phyloP scores from a whole-genome alignment of 2,329 filamentous ascomycete species.

The Calonectria pauciramosa region DNA sequence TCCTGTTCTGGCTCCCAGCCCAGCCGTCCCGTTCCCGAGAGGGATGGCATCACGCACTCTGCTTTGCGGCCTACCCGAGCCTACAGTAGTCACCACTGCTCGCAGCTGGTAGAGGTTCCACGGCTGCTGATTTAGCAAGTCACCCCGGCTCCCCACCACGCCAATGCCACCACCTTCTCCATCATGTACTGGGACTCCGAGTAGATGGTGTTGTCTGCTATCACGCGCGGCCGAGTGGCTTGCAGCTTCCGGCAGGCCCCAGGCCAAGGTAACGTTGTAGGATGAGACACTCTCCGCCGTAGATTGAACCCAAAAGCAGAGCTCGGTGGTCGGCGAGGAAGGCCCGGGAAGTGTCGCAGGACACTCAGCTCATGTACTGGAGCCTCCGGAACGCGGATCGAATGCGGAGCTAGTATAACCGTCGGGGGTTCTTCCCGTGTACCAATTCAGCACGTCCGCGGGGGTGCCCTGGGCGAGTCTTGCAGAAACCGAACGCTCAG shows the following conservation, averaged over 20 bases:
- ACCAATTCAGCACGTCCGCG: conserved; percentile 5
- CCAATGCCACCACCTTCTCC: conserved; percentile 23
- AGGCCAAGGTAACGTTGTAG: conserved; percentile 17
- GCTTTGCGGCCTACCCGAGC: conserved; percentile 5
- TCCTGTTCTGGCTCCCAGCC: neutral
- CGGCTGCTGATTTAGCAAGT: conserved; percentile 16
- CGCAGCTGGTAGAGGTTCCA: conserved; percentile 18
- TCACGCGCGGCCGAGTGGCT: conserved; percentile 14
- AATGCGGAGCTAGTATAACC: conserved; percentile 30
- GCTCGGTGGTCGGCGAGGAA: conserved; percentile 21
- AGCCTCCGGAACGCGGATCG: neutral
- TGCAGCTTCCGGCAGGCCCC: neutral
- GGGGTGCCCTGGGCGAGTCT: neutral
- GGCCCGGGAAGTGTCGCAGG: conserved; percentile 14
- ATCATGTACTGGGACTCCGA: conserved; percentile 1
- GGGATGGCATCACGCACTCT: conserved; percentile 8
- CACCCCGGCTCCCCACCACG: conserved; percentile 20
- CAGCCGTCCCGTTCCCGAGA: conserved; percentile 23
- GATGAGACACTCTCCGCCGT: conserved; percentile 14
- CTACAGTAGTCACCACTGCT: neutral
- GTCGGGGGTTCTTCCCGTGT: neutral
- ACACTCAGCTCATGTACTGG: conserved; percentile 28
- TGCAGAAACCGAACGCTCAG: neutral
- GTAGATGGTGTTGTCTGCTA: neutral
- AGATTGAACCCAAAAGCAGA: conserved; percentile 6